Evolutionary conservation across 768 basidiomycete genomes (phyloP), one percentile per base, ranked within the genome.

Genomic region (Daedalea quercina): DNA sequence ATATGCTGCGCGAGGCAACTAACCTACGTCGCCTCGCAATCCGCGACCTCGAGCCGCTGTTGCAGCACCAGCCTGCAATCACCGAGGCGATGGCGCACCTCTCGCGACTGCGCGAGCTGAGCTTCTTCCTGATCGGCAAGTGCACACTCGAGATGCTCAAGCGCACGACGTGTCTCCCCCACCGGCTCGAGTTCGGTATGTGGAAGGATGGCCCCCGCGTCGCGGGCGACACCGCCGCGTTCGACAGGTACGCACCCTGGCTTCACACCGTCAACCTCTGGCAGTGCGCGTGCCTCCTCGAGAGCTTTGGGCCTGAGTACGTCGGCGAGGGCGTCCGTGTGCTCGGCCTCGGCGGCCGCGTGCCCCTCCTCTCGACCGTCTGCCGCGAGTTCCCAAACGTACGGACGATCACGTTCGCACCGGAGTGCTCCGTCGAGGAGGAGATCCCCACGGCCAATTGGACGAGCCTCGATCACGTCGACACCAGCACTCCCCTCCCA

Each of bases 261-360:
- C 40, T 59, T 15, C 34, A 42, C 26, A 55, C 54, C 31, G 49
- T 59, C 50, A 56, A 56, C 49, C 53, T 59, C 35, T 59, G 58
- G 58, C 54, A 59, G 53, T 54, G 52, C 41, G 58, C 54, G n/a
- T 59, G 58, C 53, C 55, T 59, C 52, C 53, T 59, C 44, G 58
- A 59, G 51, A 56, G 54, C 50, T 31, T 59, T 43, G 44, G 53
- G 34, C 52, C 53, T 49, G 45, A 47, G 7, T 47, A 52, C 55
- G 44, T 56, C 53, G 54, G 54, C 52, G 44, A 48, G 22, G 48
- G 56, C 50, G 50, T 60, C 28, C 58, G 54, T 49, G 53, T 54
- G 34, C 58, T 60, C 51, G 55, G 56, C 33, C 56, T 57, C 35
- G 58, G 56, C 47, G 58, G 58, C 8, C 55, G 58, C 44, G 53